Evolutionary conservation across 257 asterid genomes (phyloP), one percentile per base, ranked within the genome.

Genomic region (Solanum tacnaense): DNA sequence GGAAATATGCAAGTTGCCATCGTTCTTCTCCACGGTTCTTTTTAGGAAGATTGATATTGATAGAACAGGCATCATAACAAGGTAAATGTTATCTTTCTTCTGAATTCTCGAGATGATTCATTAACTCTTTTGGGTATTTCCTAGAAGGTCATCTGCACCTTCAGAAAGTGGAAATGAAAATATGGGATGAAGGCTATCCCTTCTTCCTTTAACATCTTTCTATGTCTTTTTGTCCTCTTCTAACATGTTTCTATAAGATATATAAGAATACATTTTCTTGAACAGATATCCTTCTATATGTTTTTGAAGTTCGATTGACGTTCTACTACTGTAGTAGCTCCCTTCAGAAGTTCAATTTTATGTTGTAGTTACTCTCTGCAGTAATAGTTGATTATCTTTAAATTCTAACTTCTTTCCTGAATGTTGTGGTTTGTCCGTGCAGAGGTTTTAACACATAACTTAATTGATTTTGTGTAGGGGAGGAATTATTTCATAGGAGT

Each of bases 1-100:
- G 93, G 99, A 97, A 90, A 92, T 97, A 31, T 97, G 99, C 95
- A 97, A 97, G 98, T 96, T 97, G 44, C 99, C 99, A 2, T 96
- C 99, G 52, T 97, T 97, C 96, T 96, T 96, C 92, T 97, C 99
- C 81, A 84, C 94, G 46, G 93, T 92, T 36, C 95, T 97, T 89
- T 97, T 97, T 90, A 93, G 92, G 89, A 96, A 92, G 94, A 97
- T 96, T 34, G 99, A 97, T 86, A 88, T 91, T 44, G 92, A 90
- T 87, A 86, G 92, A 87, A 93, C 92, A 41, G 98, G 99, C 87
- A 82, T 91, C 67, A 93, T 97, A 84, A 95, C 99, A 91, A 94
- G 98, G 99, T 97, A 94, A 81, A 74, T 74, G 73, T 65, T 41
- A 29, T 74, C 29, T 73, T 70, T 36, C 71, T 84, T 31, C 60